Base-by-base conservation (phyloP, 169 alveolate genomes). In the Cryptosporidium bovis region DNA sequence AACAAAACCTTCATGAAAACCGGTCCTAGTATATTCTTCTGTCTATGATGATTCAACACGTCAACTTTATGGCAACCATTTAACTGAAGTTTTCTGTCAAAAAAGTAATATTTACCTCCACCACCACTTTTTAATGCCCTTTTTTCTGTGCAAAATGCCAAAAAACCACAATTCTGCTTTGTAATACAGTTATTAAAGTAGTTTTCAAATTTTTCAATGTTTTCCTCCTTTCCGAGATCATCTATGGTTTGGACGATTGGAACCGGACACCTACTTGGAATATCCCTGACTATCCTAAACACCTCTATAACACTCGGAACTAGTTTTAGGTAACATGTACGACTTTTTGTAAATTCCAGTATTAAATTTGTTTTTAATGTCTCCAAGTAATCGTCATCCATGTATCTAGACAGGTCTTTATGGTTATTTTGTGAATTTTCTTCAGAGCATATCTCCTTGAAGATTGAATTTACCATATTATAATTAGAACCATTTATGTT, bases 91-190 rank as follows among this genome's bases (percentile, higher is more conserved):
- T 77, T 77, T 31, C 64, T 77, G 44, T 77, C 71, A 62, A 77
- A 77, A 51, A 77, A 77, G 40, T 77, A 77, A 40, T 77, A 77
- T 46, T 77, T 77, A 1, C 87, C 87, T 62, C 87, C 87, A 44
- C 87, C 87, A n/a, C 87, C 87, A 77, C 87, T 77, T 53, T 77
- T 77, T 36, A 77, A 20, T 36, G 87, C 87, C 33, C 87, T 44
- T 50, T 62, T 77, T 60, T 77, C 87, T 18, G 87, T 77, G 48
- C 87, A 77, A 77, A 77, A 77, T 48, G 87, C 71, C 27, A 77
- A 40, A 62, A 77, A 77, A 13, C 87, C 87, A 8, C 71, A 60
- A 62, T 77, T 77, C 51, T 77, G 87, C 50, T 77, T 77, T 3
- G 87, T 58, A 27, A 50, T 48, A 77, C 87, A 77, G 34, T 60